phyloP scores from a whole-genome alignment of 768 basidiomycete genomes.

The Cystobasidium onofrii region DNA sequence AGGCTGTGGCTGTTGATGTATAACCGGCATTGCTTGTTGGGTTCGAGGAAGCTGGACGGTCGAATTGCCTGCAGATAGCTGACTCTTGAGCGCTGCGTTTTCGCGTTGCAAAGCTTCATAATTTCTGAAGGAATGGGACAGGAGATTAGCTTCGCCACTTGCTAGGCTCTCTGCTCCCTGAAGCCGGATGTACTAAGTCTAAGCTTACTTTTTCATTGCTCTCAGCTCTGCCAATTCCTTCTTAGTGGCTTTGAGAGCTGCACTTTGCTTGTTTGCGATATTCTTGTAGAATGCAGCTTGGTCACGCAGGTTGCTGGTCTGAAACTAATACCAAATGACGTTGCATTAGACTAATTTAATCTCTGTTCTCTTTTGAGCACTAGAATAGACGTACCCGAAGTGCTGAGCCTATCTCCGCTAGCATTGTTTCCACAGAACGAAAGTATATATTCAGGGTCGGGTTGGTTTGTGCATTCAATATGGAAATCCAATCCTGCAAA shows the following conservation, averaged over 20 bases:
- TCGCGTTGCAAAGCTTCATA: slow-evolving; percentile 13
- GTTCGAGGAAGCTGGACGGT: neutral
- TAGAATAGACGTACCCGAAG: neutral
- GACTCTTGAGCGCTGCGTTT: neutral
- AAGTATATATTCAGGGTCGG: neutral
- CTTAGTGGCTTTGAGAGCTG: neutral
- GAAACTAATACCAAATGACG: slow-evolving; percentile 15
- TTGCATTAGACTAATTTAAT: no score
- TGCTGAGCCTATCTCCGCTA: neutral
- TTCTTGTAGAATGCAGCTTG: slow-evolving; percentile 17
- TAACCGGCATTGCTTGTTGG: neutral
- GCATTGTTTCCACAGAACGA: neutral
- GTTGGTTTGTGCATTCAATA: neutral
- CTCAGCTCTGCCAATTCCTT: neutral
- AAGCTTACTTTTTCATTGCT: slow-evolving; percentile 1
- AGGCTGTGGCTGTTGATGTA: neutral
- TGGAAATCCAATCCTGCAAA: neutral
- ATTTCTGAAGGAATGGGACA: neutral
- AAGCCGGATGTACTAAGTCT: neutral
- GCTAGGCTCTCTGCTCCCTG: no score
- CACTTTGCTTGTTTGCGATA: slow-evolving; percentile 4
- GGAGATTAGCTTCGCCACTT: neutral
- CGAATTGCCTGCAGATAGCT: neutral
- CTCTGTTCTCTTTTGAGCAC: no score
- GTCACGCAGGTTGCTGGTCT: slow-evolving; percentile 3